Evolutionary conservation across 495 filamentous ascomycete genomes (phyloP).

Genomic region (Niebla homalea): DNA sequence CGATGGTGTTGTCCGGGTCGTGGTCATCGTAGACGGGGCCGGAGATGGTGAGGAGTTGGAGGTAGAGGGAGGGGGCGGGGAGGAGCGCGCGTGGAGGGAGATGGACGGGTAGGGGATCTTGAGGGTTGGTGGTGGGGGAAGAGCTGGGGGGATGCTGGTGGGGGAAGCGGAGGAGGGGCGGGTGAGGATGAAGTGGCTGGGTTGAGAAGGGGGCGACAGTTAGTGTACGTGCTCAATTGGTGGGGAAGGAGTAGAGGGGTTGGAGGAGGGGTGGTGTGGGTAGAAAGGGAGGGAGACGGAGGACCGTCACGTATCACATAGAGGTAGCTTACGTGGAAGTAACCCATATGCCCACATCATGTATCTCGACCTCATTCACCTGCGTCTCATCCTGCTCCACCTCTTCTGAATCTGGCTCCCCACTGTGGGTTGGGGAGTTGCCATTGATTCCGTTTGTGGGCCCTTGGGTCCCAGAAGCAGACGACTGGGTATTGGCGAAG

Average conservation of each 20-base stretch:
- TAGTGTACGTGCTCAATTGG: background rate
- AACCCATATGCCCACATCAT: constrained; percentile 59
- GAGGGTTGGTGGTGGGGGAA: constrained; percentile 48
- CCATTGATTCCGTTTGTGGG: constrained; percentile 19
- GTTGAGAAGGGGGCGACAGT: too few species aligned
- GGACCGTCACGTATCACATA: too few species aligned
- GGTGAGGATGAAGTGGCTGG: background rate
- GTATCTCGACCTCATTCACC: constrained; percentile 33
- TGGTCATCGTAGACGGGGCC: constrained; percentile 45
- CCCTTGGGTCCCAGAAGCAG: constrained; percentile 17
- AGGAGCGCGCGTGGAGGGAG: constrained; percentile 76
- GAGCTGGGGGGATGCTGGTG: constrained; percentile 45
- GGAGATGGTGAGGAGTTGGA: constrained; percentile 12
- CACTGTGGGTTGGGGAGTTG: constrained; percentile 9
- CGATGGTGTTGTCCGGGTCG: constrained; percentile 51
- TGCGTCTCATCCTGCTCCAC: constrained; percentile 16
- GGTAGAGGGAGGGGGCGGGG: constrained; percentile 30
- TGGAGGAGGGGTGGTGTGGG: background rate
- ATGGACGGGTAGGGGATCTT: constrained; percentile 80
- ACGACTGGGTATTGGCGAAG: constrained; percentile 16
- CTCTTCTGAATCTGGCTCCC: constrained; percentile 10
- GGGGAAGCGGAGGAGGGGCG: background rate
- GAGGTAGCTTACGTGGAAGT: constrained; percentile 24
- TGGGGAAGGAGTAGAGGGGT: background rate
- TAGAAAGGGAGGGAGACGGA: constrained; percentile 50